A percentile compares a stretch with the other conserved stretches of the same genome.
These are phyloP conservation scores for Aureobasidium mangrovei DNA, from an alignment of 2,329 filamentous ascomycete species.

Conservation along the genomic window DNA sequence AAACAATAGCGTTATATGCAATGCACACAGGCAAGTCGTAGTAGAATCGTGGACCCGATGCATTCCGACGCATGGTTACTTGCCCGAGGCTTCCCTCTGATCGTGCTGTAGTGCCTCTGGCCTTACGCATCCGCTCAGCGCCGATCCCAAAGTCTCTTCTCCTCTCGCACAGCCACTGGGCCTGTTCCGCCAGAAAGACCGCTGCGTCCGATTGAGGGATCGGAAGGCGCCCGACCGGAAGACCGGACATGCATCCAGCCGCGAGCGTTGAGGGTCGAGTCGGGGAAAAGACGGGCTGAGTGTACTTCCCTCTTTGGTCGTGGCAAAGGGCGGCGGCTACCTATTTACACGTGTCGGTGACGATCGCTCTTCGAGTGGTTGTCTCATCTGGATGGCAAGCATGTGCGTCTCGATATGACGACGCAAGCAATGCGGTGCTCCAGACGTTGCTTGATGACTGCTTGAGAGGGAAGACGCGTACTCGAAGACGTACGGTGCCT, in stretches of 20 bases:
- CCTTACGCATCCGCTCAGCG: not conserved
- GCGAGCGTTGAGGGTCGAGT: slow-evolving; percentile 6
- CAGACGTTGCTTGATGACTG: not conserved
- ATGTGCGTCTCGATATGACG: not conserved
- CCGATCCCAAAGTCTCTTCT: not conserved
- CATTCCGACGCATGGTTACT: not conserved
- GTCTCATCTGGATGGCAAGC: not conserved
- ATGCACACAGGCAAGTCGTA: not conserved
- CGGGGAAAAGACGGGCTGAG: not conserved
- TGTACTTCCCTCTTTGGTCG: slow-evolving; percentile 1
- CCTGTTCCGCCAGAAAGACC: not conserved
- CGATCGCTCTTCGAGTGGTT: not conserved
- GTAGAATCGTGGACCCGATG: slow-evolving; percentile 8
- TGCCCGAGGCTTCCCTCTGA: not conserved
- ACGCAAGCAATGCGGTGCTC: not conserved
- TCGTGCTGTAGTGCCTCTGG: not conserved
- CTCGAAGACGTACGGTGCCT: not conserved
- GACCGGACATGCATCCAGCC: slow-evolving; percentile 2
- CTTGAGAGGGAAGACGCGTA: not conserved
- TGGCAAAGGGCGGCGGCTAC: not conserved
- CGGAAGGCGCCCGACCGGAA: not conserved
- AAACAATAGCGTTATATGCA: not conserved
- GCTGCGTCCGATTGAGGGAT: not conserved
- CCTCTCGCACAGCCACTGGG: not conserved
- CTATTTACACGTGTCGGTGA: not conserved